phyloP scores from a whole-genome alignment of 2,329 filamentous ascomycete species.

The Pleurostoma richardsiae region DNA sequence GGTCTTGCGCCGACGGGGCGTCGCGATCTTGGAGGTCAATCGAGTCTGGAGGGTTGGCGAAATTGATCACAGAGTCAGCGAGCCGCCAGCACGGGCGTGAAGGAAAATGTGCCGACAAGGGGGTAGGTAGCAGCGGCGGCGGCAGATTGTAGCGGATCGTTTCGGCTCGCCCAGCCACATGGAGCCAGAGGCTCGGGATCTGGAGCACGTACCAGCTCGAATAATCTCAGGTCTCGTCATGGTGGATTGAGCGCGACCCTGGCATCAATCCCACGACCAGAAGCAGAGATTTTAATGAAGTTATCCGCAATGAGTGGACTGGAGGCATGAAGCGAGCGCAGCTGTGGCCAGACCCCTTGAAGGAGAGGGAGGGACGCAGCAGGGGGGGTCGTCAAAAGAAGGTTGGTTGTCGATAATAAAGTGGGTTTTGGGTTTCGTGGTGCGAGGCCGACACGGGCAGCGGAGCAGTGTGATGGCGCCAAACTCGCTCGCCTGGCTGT shows the following conservation, averaged over 20 bases:
- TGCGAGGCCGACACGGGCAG: not conserved
- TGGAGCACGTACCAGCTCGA: constrained; percentile 48
- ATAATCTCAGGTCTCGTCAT: constrained; percentile 58
- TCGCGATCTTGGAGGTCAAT: constrained; percentile 87
- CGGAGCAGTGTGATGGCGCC: no score
- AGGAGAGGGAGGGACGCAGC: not conserved
- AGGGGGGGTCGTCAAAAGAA: not conserved
- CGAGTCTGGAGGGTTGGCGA: constrained; percentile 59
- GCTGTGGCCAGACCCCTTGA: not conserved
- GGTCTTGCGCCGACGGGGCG: constrained; percentile 79
- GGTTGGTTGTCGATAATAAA: not conserved
- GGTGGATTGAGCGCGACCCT: constrained; percentile 22
- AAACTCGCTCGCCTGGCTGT: no score
- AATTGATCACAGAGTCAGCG: not conserved
- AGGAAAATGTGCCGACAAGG: not conserved
- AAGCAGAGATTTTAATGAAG: not conserved
- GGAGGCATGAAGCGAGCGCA: not conserved
- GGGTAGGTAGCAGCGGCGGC: constrained; percentile 9
- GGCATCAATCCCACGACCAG: not conserved
- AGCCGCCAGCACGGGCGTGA: no score
- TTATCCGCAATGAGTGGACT: not conserved
- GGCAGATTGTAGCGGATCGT: constrained; percentile 3
- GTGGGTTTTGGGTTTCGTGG: not conserved
- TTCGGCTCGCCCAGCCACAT: not conserved
- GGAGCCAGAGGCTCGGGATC: not conserved